Percentiles rank a stretch among this genome's conserved stretches.
Evolutionary conservation across 192 early-diverging fungal genomes (phyloP).

Genomic region (Backusella westeae): DNA sequence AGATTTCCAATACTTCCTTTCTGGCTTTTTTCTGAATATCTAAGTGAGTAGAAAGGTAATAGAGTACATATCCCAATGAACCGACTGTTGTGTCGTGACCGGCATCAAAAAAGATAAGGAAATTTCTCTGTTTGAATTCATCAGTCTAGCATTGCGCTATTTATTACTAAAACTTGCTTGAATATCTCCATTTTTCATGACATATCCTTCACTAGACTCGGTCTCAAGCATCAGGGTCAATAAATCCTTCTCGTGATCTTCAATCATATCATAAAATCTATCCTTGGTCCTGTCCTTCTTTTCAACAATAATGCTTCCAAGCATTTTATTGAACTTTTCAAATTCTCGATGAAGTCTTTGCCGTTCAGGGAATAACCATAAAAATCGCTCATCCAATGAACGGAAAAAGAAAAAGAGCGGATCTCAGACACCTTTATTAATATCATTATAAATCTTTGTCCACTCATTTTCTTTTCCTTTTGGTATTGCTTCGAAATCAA

Average conservation of each 20-base stretch:
- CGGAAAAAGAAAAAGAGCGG: slow-evolving; percentile 54
- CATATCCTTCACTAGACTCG: not conserved
- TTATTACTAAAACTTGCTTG: not conserved
- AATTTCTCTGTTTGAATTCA: slow-evolving; percentile 6
- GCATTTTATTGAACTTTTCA: slow-evolving; percentile 3
- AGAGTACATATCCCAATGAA: slow-evolving; percentile 43
- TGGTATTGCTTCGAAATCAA: not conserved
- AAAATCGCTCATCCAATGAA: slow-evolving; percentile 38
- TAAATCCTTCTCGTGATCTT: slow-evolving; percentile 27
- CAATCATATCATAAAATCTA: not conserved
- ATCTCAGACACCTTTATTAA: slow-evolving; percentile 17
- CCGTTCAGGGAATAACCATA: slow-evolving; percentile 4
- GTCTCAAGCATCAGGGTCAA: slow-evolving; percentile 33
- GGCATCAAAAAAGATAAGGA: slow-evolving; percentile 49
- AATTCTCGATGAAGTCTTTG: not conserved
- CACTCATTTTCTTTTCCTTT: not conserved
- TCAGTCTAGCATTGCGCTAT: too few relatives aligned
- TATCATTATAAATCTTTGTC: not conserved
- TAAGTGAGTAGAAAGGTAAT: slow-evolving; percentile 44
- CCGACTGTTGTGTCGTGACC: slow-evolving; percentile 57
- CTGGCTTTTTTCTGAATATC: slow-evolving; percentile 56
- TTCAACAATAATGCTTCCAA: slow-evolving; percentile 9
- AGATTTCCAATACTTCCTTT: slow-evolving; percentile 44
- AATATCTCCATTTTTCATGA: not conserved
- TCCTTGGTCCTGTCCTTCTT: not conserved